Percentiles rank a stretch among this genome's conserved stretches.
Evolutionary conservation across 1,284 basidiomycete species (phyloP).

Genomic region (Heliocybe sulcata): DNA sequence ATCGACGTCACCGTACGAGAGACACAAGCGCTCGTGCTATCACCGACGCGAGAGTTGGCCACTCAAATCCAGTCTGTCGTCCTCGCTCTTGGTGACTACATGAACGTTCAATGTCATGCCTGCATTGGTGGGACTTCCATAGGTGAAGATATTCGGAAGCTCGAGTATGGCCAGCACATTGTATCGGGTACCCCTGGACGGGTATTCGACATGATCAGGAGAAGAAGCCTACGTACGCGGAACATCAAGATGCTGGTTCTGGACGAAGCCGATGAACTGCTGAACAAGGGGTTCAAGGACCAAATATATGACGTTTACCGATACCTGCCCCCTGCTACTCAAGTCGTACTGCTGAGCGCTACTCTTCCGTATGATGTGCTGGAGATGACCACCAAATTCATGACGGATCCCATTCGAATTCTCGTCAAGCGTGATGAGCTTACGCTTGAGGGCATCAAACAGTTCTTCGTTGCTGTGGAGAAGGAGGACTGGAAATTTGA

Average conservation of each 20-base stretch:
- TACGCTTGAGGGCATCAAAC: conserved; percentile 99
- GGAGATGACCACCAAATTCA: conserved; percentile 99
- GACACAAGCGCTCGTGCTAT: conserved; percentile 94
- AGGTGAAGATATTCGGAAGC: conserved; percentile 96
- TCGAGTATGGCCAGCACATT: conserved; percentile 97
- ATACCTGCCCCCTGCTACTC: conserved; percentile 96
- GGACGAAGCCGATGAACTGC: conserved; percentile 95
- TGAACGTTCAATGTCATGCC: conserved; percentile 99
- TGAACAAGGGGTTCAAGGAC: conserved; percentile 99
- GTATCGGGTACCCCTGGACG: conserved; percentile 97
- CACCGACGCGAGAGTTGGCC: conserved; percentile 91
- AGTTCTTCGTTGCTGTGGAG: conserved; percentile 99
- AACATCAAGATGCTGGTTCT: conserved; percentile 99
- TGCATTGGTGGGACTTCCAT: conserved; percentile 98
- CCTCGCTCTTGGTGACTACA: conserved; percentile 95
- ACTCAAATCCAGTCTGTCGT: conserved; percentile 99
- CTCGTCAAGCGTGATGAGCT: conserved; percentile 99
- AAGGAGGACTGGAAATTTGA: conserved; percentile 99
- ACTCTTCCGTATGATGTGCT: conserved; percentile 96
- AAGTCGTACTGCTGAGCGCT: conserved; percentile 94
- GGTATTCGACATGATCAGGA: conserved; percentile 99
- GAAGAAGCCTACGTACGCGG: conserved; percentile 87
- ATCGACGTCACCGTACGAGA: conserved; percentile 96
- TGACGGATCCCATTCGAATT: conserved; percentile 98
- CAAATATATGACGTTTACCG: conserved; percentile 99